Percentiles rank a stretch among this genome's conserved stretches.
Evolutionary conservation across 2,329 filamentous ascomycete genomes (phyloP).

Genomic region (Cryphonectria nitschkei): DNA sequence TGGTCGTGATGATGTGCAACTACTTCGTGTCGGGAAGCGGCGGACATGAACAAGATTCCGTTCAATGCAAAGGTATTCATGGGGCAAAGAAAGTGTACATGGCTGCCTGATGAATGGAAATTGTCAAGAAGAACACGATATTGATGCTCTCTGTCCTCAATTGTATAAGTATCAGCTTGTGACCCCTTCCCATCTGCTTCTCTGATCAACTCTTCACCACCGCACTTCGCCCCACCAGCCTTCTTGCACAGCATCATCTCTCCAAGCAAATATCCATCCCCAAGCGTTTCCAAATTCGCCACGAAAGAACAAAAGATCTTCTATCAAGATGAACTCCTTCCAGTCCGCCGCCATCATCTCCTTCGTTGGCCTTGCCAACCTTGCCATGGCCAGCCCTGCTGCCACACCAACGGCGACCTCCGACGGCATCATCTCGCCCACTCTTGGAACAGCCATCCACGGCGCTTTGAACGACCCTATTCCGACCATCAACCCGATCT

Average conservation of each 20-base stretch:
- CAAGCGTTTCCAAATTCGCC: background rate
- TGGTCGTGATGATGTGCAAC: background rate
- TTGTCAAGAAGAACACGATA: background rate
- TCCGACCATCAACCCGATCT: slow-evolving; percentile 5
- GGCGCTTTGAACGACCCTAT: slow-evolving; percentile 6
- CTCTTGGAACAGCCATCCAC: slow-evolving; percentile 7
- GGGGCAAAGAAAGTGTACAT: background rate
- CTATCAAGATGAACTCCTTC: background rate
- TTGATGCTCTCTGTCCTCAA: background rate
- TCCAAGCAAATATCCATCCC: background rate
- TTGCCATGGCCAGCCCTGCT: background rate
- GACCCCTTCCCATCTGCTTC: too few species aligned
- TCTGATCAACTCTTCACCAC: background rate
- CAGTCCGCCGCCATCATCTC: background rate
- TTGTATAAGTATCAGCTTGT: background rate
- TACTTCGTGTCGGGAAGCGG: background rate
- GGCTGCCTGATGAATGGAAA: background rate
- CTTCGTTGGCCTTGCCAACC: background rate
- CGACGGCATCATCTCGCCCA: slow-evolving; percentile 1
- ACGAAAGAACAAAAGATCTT: background rate
- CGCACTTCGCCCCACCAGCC: background rate
- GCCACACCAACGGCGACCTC: background rate
- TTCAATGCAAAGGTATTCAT: background rate
- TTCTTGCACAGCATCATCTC: background rate
- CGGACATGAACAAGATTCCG: background rate